Conservation (phyloP, 495 filamentous ascomycete species). For the Achaetomiella virescens region DNA sequence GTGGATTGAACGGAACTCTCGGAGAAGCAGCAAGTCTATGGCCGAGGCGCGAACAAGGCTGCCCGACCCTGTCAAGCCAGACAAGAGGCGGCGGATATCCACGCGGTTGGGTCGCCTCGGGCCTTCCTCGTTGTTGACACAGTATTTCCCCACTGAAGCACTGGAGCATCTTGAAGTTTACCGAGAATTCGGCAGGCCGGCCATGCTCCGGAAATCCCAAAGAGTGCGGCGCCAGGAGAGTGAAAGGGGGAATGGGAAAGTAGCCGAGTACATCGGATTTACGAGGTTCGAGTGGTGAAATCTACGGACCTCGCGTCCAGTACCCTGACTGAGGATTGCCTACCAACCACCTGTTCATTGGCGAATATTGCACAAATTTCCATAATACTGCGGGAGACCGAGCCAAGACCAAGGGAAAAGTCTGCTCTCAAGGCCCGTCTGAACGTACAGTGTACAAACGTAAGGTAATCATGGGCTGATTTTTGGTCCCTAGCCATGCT, state of each 20-base stretch:
- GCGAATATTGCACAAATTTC: too few species aligned
- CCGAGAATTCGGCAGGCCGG: background rate
- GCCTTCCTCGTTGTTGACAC: background rate
- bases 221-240: background rate
- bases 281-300: background rate
- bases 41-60: background rate
- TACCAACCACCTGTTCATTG: too few species aligned
- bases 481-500: background rate
- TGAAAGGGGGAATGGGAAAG: background rate
- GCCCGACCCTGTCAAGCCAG: background rate
- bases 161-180: background rate
- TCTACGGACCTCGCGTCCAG: background rate
- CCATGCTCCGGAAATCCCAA: background rate
- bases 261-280: constrained; percentile 6
- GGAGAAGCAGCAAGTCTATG: background rate
- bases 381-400: background rate
- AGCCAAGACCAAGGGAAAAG: constrained; percentile 1
- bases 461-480: constrained; percentile 3
- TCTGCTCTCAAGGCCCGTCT: background rate
- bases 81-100: background rate
- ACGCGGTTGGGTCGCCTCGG: constrained; percentile 5
- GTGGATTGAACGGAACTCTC: background rate
- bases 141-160: background rate
- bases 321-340: too few species aligned
- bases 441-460: background rate